Percentiles rank a stretch among this genome's conserved stretches.
phyloP scores from a whole-genome alignment of 371 early-diverging fungal species.

The Haplosporangium sp. region DNA sequence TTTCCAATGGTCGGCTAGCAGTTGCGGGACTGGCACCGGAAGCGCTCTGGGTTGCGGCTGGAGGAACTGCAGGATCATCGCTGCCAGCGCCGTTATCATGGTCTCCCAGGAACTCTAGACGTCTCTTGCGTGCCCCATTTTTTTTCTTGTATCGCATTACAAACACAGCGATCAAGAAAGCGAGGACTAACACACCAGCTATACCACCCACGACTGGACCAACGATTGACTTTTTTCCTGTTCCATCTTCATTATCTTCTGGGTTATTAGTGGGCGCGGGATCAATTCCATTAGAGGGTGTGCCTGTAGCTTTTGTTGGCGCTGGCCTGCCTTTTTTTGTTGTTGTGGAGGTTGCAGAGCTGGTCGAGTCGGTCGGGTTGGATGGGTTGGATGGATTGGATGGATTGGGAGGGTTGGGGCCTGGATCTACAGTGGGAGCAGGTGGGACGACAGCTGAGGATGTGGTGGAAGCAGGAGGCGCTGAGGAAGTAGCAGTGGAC shows the following conservation, averaged over 20 bases:
- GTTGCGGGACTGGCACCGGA: constrained; percentile 6
- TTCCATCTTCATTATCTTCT: not conserved
- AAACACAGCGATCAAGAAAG: constrained; percentile 31
- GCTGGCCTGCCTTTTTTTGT: too few species aligned
- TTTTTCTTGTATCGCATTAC: constrained; percentile 34
- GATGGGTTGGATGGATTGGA: too few species aligned
- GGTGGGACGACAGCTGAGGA: not conserved
- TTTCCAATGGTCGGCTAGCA: constrained; percentile 30
- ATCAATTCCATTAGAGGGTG: not conserved
- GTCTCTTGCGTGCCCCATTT: constrained; percentile 37
- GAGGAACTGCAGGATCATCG: constrained; percentile 9
- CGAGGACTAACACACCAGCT: constrained; percentile 28
- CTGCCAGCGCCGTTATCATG: not conserved
- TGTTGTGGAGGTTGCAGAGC: too few species aligned
- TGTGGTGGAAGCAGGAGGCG: not conserved
- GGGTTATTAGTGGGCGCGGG: not conserved
- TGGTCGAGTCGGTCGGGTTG: too few species aligned
- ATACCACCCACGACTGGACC: constrained; percentile 25
- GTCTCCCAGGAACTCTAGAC: constrained; percentile 28
- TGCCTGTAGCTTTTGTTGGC: not conserved
- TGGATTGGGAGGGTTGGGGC: not conserved
- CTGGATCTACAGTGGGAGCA: not conserved
- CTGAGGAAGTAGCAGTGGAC: not conserved
- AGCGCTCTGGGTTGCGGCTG: constrained; percentile 6
- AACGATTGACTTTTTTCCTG: constrained; percentile 3